phyloP scores from a whole-genome alignment of 768 basidiomycete genomes.

The Tremella mesenterica region DNA sequence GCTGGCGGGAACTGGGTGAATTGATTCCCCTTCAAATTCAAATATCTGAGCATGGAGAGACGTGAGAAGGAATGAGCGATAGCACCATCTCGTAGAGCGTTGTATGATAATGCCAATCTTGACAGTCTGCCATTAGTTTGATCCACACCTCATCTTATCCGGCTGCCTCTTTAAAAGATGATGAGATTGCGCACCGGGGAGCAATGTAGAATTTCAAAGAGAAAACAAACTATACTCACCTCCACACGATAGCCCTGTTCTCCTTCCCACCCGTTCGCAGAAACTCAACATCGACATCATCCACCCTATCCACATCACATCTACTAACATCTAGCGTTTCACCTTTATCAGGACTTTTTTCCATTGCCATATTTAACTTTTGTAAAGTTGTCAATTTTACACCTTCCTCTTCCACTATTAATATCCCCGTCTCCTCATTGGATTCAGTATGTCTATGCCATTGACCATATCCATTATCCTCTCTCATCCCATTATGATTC shows the following conservation, averaged over 20 bases:
- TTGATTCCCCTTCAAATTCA: constrained; percentile 53
- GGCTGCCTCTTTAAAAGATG: not conserved
- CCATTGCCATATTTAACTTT: constrained; percentile 19
- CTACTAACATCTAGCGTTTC: constrained; percentile 77
- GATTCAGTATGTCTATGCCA: too few relatives aligned
- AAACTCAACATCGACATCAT: constrained; percentile 63
- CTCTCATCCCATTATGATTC: too few relatives aligned
- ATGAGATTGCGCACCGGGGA: not conserved
- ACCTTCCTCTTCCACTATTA: not conserved
- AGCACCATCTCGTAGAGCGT: constrained; percentile 60
- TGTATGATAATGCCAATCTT: constrained; percentile 80
- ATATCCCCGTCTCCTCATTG: not conserved
- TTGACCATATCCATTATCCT: too few relatives aligned
- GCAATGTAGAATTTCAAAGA: not conserved
- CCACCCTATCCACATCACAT: constrained; percentile 66
- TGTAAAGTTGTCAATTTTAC: constrained; percentile 2
- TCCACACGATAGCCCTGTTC: constrained; percentile 45
- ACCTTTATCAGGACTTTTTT: constrained; percentile 56
- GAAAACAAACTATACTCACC: constrained; percentile 12
- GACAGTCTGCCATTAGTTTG: too few relatives aligned
- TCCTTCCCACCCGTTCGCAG: constrained; percentile 58
- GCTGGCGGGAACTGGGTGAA: constrained; percentile 77
- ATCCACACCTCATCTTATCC: too few relatives aligned
- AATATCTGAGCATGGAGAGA: constrained; percentile 39
- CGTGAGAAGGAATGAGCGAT: constrained; percentile 35